Base-by-base conservation (phyloP, 2,329 filamentous ascomycete species). In the Chaetomium olivaceum region DNA sequence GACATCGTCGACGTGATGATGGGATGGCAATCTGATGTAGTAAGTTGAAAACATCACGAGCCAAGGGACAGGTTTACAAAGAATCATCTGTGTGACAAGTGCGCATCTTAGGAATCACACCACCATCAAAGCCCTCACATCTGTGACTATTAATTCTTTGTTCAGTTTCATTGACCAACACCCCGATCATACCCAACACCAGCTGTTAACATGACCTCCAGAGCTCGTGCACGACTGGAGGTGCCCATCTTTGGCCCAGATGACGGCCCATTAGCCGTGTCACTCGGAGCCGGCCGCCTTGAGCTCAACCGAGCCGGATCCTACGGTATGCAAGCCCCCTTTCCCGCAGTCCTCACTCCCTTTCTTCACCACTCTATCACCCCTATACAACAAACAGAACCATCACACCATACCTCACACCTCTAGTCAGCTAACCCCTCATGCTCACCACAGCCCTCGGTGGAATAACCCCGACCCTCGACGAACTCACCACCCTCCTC, bases 301-400 rank as follows among this genome's bases (percentile, higher is more conserved):
- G 85, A 87, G 72, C 78, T 87, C 70, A 87, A 86, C 71, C 80
- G 79, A 3, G 71, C 74, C 11, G 80, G 77, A 2, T 86, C 85
- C 1, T 87, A 87, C 68, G 51, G 71, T 71, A 57, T 57, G 69
- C 39, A 25, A 29, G 25, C 25, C 51, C 11, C 48, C 56, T 43
- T 56, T 5, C n/a, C 46, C 7, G 14, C 16, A 43, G 39, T 5
- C 46, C 8, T 48, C 46, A 16, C 29, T 29, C 27, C 31, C 29
- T n/a, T 23, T 19, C 29, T 2, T 55, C 19, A 6, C 39, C 50
- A 23, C 52, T 4, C 33, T 14, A 21, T n/a, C 25, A 46, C 19
- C 3, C 21, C 23, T 29, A 23, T 4, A 33, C 19, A 6, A 29
- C 23, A 55, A 21, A 33, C 27, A 23, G n/a, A n/a, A 1, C 19